Evolutionary conservation across 2,329 filamentous ascomycete species (phyloP).

Genomic region (Capronia coronata): DNA sequence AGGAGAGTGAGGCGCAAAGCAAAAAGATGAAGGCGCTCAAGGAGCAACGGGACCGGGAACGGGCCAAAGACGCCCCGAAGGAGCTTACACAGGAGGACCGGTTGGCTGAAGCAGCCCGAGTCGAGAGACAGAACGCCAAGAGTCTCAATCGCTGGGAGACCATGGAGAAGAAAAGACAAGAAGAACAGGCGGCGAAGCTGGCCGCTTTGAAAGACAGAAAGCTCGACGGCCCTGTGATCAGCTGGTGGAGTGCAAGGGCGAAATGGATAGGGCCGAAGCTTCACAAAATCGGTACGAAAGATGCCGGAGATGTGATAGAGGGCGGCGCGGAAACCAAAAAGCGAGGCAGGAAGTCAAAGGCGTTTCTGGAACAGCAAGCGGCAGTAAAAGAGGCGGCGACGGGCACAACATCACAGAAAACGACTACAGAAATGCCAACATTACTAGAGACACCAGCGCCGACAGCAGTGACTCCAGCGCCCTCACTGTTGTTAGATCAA

Average conservation of each 20-base stretch:
- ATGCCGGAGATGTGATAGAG: slow-evolving; percentile 12
- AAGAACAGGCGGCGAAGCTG: slow-evolving; percentile 73
- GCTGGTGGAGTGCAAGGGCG: slow-evolving; percentile 87
- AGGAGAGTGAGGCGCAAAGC: slow-evolving; percentile 45
- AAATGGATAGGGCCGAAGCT: slow-evolving; percentile 67
- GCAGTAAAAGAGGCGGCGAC: slow-evolving; percentile 10
- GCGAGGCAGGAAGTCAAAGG: slow-evolving; percentile 27
- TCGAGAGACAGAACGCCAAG: slow-evolving; percentile 81
- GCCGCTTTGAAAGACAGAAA: slow-evolving; percentile 82
- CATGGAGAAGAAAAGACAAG: slow-evolving; percentile 79
- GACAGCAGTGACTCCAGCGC: not conserved
- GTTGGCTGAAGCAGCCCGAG: slow-evolving; percentile 70
- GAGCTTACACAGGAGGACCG: slow-evolving; percentile 82
- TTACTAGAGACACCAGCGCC: too few relatives aligned
- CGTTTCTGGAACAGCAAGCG: slow-evolving; percentile 21
- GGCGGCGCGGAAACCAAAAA: slow-evolving; percentile 23
- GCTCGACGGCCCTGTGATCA: slow-evolving; percentile 80
- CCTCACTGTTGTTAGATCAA: too few relatives aligned
- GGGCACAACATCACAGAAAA: not conserved
- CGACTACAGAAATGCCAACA: not conserved
- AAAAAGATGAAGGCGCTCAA: slow-evolving; percentile 49
- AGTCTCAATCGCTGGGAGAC: slow-evolving; percentile 91
- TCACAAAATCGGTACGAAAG: slow-evolving; percentile 18
- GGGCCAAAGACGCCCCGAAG: slow-evolving; percentile 69
- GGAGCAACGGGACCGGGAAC: slow-evolving; percentile 54